These are phyloP conservation scores for Proteromonas lacertae DNA, from an alignment of 352 stramenopile species.

Conservation along the genomic window DNA sequence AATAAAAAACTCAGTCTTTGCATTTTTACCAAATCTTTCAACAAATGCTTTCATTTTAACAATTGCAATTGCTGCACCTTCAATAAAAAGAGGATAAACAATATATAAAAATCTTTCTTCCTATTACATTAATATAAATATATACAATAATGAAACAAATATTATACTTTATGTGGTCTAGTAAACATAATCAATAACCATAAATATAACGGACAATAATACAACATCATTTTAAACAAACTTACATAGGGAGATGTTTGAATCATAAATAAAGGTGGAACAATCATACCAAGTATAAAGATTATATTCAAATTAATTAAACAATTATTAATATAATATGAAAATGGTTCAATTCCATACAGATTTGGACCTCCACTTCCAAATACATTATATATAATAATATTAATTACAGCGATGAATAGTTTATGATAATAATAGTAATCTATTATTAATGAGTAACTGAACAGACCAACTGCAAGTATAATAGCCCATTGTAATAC, in stretches of 20 bases:
- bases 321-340: constrained; percentile 78
- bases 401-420: constrained; percentile 62
- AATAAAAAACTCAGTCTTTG: background rate
- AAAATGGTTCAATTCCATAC: constrained; percentile 67
- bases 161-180: constrained; percentile 53
- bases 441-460: background rate
- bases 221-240: constrained; percentile 7
- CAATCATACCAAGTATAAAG: background rate
- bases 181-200: constrained; percentile 60
- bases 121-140: background rate
- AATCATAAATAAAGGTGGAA: background rate
- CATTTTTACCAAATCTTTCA: background rate
- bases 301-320: constrained; percentile 21
- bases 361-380: constrained; percentile 50
- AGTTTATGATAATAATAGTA: too few species aligned
- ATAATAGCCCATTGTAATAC: background rate
- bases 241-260: constrained; percentile 1
- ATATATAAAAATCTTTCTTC: constrained; percentile 89
- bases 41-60: constrained; percentile 14
- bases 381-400: constrained; percentile 69
- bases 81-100: constrained; percentile 52
- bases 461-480: background rate
- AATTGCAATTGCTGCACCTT: constrained; percentile 29
- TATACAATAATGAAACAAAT: background rate
- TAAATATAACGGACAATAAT: constrained; percentile 16